phyloP scores from a whole-genome alignment of 2,329 filamentous ascomycete species.

The Cadophora luteo-olivacea region DNA sequence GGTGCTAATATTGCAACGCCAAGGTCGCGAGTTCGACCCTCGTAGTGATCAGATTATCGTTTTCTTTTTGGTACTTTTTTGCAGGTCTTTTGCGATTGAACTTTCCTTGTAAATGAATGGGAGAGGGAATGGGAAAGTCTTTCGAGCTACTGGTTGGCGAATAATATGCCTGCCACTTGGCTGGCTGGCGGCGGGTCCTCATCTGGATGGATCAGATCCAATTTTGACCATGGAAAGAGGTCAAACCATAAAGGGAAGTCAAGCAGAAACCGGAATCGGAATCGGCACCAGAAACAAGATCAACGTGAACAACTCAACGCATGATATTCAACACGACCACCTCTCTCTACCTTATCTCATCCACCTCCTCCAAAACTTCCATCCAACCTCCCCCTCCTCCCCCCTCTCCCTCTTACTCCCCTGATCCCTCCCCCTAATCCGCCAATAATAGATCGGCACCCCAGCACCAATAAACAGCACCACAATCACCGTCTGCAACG shows the following conservation, averaged over 20 bases:
- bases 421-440: constrained; percentile 71
- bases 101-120: no score
- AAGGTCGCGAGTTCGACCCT: constrained; percentile 14
- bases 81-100: no score
- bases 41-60: constrained; percentile 1
- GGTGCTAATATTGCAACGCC: constrained; percentile 13
- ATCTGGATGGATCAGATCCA: no score
- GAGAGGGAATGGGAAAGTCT: no score
- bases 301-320: background rate
- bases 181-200: no score
- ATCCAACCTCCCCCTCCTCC: constrained; percentile 53
- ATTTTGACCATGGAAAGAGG: no score
- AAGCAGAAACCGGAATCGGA: no score
- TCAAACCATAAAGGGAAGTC: no score
- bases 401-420: constrained; percentile 54
- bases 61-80: background rate
- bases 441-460: constrained; percentile 87
- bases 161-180: background rate
- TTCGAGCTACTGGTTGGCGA: no score
- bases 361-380: constrained; percentile 63
- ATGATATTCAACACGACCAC: background rate
- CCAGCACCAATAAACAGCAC: constrained; percentile 84
- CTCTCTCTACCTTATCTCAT: constrained; percentile 6
- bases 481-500: constrained; percentile 87
- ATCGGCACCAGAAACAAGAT: background rate